Conservation (phyloP, 768 basidiomycete genomes). For the Tylopilus cervinicoccineus region DNA sequence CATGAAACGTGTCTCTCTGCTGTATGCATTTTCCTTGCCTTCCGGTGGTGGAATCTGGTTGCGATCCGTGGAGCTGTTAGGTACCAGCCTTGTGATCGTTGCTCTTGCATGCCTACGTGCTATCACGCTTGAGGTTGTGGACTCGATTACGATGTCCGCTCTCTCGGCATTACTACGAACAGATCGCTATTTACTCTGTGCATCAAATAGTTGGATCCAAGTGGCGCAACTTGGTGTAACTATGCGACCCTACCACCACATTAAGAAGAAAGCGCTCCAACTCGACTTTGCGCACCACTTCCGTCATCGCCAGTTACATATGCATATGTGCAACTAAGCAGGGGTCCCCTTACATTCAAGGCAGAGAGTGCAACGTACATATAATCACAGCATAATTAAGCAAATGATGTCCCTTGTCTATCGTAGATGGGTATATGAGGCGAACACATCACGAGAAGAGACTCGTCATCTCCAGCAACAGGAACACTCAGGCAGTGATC, state of each 20-base stretch:
- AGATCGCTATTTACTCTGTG: neutral
- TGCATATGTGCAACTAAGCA: too few species aligned
- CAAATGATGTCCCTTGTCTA: neutral
- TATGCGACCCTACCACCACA: too few species aligned
- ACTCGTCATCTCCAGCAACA: neutral
- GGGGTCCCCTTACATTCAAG: too few species aligned
- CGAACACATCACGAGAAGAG: neutral
- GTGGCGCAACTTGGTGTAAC: neutral
- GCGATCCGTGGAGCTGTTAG: neutral
- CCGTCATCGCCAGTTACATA: too few species aligned
- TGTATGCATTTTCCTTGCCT: neutral
- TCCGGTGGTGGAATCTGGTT: neutral
- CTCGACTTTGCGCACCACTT: too few species aligned
- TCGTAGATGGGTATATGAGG: constrained; percentile 1
- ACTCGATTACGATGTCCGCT: too few species aligned
- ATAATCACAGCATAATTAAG: neutral
- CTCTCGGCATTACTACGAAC: too few species aligned
- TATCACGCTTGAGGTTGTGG: too few species aligned
- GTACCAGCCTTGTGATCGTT: neutral
- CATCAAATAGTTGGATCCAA: neutral
- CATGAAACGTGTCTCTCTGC: too few species aligned
- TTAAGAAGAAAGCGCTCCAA: too few species aligned
- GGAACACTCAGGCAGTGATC: constrained; percentile 16
- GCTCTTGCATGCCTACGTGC: too few species aligned
- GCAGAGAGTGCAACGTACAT: neutral